Base-by-base conservation (phyloP, 2,329 filamentous ascomycete species). In the Leptosphaerulina australis region DNA sequence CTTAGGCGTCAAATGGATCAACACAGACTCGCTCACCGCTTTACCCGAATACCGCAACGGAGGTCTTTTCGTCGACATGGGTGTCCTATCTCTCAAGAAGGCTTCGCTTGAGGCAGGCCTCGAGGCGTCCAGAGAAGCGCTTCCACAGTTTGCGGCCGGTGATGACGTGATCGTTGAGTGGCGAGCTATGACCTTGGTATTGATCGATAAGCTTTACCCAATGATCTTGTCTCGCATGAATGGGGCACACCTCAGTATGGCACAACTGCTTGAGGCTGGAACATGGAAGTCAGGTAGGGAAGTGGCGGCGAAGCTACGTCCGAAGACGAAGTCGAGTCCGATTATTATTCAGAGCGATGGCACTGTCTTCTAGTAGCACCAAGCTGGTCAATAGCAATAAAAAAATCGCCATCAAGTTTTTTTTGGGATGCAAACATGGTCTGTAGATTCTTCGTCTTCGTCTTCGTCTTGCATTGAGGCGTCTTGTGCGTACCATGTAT, bases 21-120 rank as follows among this genome's bases (percentile, higher is more conserved):
- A 91, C 33, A 84, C 85, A 1, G 89, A 95, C 84, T 81, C 95
- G 5, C 80, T 96, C 58, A 97, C 92, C 0, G 92, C 91, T 17
- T 79, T 97, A 3, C 91, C 92, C 0, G 92, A 97, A 70, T 97
- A 97, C 70, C 85, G 92, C 50, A 97, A 97, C 63, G 92, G 92
- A 33, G 92, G 92, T 10, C 79, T 97, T 3, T 86, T 97, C 54
- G 86, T 97, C 54, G 87, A 97, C 66, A 86, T 91, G 24, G 91
- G 91, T 2, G 83, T 96, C 3, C 72, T 96, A 36, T 88, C 81
- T 0, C 76, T 96, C 17, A 93, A 91, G 67, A 72, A 80, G 1
- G 77, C 79, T 1, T 87, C 92, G 48, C 73, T 80, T 38, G 79
- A 88, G 57, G 82, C 87, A 20, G 91, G 91, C 1, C 71, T 94